These are phyloP conservation scores for Cairneyella variabilis DNA, from an alignment of 495 filamentous ascomycete species.

Conservation along the genomic window DNA sequence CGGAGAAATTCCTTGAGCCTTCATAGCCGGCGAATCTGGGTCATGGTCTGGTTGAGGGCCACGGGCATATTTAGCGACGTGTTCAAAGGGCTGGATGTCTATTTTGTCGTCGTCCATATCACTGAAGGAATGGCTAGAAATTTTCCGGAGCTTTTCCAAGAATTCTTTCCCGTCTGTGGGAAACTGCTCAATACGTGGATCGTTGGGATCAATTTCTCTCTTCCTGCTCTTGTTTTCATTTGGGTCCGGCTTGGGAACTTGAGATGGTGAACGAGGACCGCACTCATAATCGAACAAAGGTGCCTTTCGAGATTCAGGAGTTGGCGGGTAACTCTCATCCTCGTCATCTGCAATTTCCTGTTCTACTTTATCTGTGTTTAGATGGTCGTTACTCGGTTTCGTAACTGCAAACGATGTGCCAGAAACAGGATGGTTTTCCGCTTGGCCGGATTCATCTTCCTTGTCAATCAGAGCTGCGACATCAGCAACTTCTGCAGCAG, in stretches of 20 bases:
- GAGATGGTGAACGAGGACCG: slow-evolving; percentile 26
- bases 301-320: slow-evolving; percentile 26
- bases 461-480: slow-evolving; percentile 31
- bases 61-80: too few species aligned
- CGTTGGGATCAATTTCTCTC: slow-evolving; percentile 34
- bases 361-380: not conserved
- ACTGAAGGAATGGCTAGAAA: too few species aligned
- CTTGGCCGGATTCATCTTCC: too few species aligned
- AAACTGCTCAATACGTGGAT: slow-evolving; percentile 49
- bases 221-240: not conserved
- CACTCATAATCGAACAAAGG: slow-evolving; percentile 46
- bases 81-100: too few species aligned
- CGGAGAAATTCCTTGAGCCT: slow-evolving; percentile 6
- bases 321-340: slow-evolving; percentile 7
- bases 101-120: too few species aligned
- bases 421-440: too few species aligned
- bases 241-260: not conserved
- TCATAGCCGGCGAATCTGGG: not conserved
- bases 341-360: not conserved
- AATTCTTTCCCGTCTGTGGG: too few species aligned
- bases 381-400: not conserved
- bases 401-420: too few species aligned
- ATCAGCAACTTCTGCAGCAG: slow-evolving; percentile 46
- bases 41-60: too few species aligned
- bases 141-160: too few species aligned